Evolutionary conservation across 306 rosid species (phyloP), one percentile per base, ranked within the genome.

Genomic region (Clitoria ternatea): DNA sequence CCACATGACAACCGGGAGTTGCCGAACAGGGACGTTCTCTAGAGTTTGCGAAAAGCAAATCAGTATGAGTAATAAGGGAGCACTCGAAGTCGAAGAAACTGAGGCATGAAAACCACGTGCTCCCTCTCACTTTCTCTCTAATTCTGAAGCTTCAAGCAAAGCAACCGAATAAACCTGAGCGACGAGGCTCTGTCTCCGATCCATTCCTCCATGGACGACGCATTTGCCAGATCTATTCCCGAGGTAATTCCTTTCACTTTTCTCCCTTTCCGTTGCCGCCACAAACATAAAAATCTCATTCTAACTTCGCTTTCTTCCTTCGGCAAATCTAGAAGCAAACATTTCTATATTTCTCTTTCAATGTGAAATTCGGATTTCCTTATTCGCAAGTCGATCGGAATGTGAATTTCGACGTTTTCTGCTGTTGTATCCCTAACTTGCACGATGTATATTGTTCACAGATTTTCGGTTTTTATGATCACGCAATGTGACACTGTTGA

Each of bases 201-300:
- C 88, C 81, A 76, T 76, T 70, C 69, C 30, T 27, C 52, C 47
- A 90, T 90, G 98, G 98, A 94, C 62, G 90, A 94, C 76, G 97
- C 98, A 61, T 89, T 84, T 73, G 89, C 96, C 84, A 84, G 95
- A 89, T 94, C 98, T 70, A 84, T 86, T 68, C 33, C 83, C 13
- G 95, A 89, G 97, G 98, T 90, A 83, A 61, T 72, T 61, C 60
- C 20, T 27, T 49, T 1, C 30, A 44, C 3, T 4, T 80, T 18
- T 36, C 57, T 49, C 37, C 59, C 24, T 30, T 22, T 73, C 56
- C 22, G 22, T 40, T 48, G 10, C 35, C 27, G 66, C 61, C 61
- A 1, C 15, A 13, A 43, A 40, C 53, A 36, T 14, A 3, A 32
- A 32, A 61, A 22, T 57, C 47, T 33, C 45, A 61, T 53, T 54